These are phyloP conservation scores for Uronychia binucleata DNA, from an alignment of 73 alveolate species.

Conservation along the genomic window DNA sequence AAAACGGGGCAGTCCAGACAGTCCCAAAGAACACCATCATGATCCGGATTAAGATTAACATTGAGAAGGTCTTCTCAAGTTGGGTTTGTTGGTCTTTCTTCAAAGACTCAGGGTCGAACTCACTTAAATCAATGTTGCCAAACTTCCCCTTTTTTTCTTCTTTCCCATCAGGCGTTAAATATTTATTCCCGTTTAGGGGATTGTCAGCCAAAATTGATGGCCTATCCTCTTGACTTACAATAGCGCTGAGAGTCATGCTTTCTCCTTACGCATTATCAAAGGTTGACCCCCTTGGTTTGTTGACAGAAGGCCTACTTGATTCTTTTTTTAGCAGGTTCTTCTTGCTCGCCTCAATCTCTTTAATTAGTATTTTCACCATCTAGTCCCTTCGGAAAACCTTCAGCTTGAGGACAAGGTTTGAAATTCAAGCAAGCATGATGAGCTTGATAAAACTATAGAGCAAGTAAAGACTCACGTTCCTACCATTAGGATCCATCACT, in stretches of 20 bases:
- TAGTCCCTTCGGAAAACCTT: neutral
- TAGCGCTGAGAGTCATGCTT: neutral
- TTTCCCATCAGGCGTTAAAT: too few species aligned
- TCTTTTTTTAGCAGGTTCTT: too few species aligned
- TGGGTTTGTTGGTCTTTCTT: neutral
- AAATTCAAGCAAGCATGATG: neutral
- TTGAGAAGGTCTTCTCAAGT: neutral
- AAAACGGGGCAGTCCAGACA: neutral
- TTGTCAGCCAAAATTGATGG: too few species aligned
- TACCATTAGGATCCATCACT: neutral
- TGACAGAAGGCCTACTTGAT: neutral
- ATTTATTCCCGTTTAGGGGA: too few species aligned
- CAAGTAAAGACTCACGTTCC: neutral
- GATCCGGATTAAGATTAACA: neutral
- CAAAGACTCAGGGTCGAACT: neutral
- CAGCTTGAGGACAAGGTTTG: neutral
- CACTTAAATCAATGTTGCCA: neutral
- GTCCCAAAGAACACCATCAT: slow-evolving; percentile 2
- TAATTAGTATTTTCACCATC: neutral
- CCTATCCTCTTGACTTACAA: neutral
- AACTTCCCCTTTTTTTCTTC: neutral
- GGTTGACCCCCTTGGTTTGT: neutral
- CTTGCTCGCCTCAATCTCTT: neutral
- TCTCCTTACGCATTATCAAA: neutral
- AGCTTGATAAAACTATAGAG: neutral